Percentiles rank a stretch among this genome's conserved stretches.
Conservation (phyloP, 2,329 filamentous ascomycete genomes). For the Paecilomyces variotii region DNA sequence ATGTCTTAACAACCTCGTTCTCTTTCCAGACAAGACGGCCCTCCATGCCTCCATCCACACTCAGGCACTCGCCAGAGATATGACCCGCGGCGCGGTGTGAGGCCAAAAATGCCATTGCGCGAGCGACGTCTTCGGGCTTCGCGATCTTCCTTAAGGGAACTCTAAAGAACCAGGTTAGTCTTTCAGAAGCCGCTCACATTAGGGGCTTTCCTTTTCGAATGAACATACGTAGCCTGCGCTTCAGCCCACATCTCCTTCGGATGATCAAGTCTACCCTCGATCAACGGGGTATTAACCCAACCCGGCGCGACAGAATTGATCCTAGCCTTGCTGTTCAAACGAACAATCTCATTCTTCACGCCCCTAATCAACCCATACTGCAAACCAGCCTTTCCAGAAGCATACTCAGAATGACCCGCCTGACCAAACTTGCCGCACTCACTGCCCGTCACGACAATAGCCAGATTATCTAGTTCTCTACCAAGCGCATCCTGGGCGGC, state of each 20-base stretch:
- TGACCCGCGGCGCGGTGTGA: slow-evolving; percentile 46
- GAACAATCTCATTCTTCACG: slow-evolving; percentile 49
- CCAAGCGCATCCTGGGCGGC: slow-evolving; percentile 29
- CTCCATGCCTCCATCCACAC: slow-evolving; percentile 46
- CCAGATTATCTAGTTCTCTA: slow-evolving; percentile 40
- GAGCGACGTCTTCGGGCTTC: slow-evolving; percentile 42
- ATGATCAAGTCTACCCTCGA: slow-evolving; percentile 44
- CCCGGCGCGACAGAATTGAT: slow-evolving; percentile 47
- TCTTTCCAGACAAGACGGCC: slow-evolving; percentile 43
- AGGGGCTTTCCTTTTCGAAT: neutral
- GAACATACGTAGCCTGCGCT: slow-evolving; percentile 36
- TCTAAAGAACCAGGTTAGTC: slow-evolving; percentile 5
- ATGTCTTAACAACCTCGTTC: slow-evolving; percentile 24
- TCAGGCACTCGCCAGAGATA: slow-evolving; percentile 47
- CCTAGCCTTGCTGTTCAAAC: slow-evolving; percentile 42
- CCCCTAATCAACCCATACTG: slow-evolving; percentile 46
- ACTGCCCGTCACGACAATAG: slow-evolving; percentile 47
- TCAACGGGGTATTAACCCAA: slow-evolving; percentile 41
- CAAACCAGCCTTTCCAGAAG: slow-evolving; percentile 43
- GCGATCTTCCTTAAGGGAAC: slow-evolving; percentile 42
- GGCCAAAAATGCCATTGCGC: slow-evolving; percentile 43
- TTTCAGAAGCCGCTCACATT: neutral
- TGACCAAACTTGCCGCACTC: slow-evolving; percentile 46
- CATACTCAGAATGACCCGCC: slow-evolving; percentile 44
- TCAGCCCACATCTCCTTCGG: slow-evolving; percentile 43